These are phyloP conservation scores for Clathrus columnatus DNA, from an alignment of 768 basidiomycete species.

Conservation along the genomic window DNA sequence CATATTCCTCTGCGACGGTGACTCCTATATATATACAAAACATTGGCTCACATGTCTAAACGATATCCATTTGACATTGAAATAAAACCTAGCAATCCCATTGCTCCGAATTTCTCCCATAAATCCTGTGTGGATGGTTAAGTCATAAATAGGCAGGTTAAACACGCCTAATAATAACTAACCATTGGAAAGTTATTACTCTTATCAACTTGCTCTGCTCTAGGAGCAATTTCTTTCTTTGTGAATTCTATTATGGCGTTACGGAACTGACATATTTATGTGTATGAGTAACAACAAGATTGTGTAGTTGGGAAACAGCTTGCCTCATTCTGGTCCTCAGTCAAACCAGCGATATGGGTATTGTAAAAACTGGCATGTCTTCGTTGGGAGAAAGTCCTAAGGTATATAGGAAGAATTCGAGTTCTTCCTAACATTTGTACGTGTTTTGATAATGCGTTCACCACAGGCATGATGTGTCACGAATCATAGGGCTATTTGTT, in stretches of 20 bases:
- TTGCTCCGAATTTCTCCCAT: conserved; percentile 82
- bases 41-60: neutral
- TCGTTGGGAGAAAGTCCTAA: neutral
- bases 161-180: too few species aligned
- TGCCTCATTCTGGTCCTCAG: conserved; percentile 74
- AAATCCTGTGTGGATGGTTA: conserved; percentile 57
- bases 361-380: conserved; percentile 55
- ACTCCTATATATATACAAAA: conserved; percentile 19
- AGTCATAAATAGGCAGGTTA: too few species aligned
- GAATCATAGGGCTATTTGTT: too few species aligned
- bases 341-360: conserved; percentile 63
- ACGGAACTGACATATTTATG: conserved; percentile 50
- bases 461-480: too few species aligned
- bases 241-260: conserved; percentile 74
- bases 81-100: conserved; percentile 79
- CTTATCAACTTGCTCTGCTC: conserved; percentile 80
- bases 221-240: conserved; percentile 73
- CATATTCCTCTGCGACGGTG: conserved; percentile 72
- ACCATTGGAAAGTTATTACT: conserved; percentile 76
- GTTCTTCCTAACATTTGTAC: neutral
- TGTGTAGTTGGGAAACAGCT: conserved; percentile 13
- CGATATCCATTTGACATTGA: neutral
- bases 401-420: neutral
- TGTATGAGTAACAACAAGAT: neutral
- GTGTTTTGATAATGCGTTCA: neutral